These are phyloP conservation scores for Ceratobasidium sp. DNA, from an alignment of 1,284 basidiomycete species.

Conservation along the genomic window DNA sequence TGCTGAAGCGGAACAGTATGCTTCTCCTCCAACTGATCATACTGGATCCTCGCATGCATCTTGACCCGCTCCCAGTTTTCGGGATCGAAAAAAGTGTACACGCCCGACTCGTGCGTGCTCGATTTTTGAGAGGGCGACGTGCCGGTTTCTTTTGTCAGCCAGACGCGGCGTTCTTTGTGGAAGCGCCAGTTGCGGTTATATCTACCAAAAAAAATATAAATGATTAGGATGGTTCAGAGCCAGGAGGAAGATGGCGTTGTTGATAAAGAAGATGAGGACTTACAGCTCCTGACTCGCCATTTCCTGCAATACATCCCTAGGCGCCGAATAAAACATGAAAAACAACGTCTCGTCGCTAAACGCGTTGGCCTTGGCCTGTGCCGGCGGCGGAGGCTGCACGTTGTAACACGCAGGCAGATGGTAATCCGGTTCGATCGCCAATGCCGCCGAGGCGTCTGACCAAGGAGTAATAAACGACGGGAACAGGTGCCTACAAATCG, in stretches of 20 bases:
- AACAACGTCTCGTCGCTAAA: conserved; percentile 98
- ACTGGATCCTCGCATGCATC: conserved; percentile 89
- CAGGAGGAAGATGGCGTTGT: conserved; percentile 60
- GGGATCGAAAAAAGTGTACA: conserved; percentile 94
- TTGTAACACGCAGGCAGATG: conserved; percentile 94
- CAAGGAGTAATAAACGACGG: conserved; percentile 97
- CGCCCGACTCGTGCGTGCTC: conserved; percentile 88
- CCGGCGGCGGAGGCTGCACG: conserved; percentile 91
- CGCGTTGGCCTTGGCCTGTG: conserved; percentile 86
- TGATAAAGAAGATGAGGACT: conserved; percentile 57
- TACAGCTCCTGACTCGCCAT: conserved; percentile 96
- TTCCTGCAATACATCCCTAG: conserved; percentile 94
- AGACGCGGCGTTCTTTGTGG: conserved; percentile 94
- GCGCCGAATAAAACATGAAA: conserved; percentile 98
- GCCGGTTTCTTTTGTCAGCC: conserved; percentile 95
- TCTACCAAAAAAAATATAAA: conserved; percentile 57
- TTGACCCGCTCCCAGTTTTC: conserved; percentile 89
- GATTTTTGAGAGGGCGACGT: conserved; percentile 89
- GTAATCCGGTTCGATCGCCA: conserved; percentile 90
- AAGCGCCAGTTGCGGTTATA: conserved; percentile 98
- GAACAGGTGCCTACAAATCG: conserved; percentile 80
- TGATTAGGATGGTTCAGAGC: too few relatives aligned
- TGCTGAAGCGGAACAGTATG: conserved; percentile 20
- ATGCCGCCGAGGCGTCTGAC: conserved; percentile 89
- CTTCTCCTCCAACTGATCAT: conserved; percentile 90